Conservation (phyloP, 768 basidiomycete species). For the Podaxis pistillaris region DNA sequence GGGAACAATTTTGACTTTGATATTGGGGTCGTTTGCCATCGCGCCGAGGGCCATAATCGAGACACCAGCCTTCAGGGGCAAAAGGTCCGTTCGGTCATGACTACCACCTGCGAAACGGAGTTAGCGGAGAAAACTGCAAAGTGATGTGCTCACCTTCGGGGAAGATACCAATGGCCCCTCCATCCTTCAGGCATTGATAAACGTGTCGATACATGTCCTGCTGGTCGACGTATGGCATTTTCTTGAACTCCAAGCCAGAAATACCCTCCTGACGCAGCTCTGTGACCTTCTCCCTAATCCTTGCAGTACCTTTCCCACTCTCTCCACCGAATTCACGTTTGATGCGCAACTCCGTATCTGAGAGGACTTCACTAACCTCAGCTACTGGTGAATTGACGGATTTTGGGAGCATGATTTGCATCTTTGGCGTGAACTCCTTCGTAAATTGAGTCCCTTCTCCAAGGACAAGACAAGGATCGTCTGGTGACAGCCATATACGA, state of each 20-base stretch:
- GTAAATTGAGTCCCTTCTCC: conserved; percentile 82
- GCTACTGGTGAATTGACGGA: conserved; percentile 71
- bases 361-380: conserved; percentile 85
- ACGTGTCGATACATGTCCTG: conserved; percentile 93
- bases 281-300: conserved; percentile 63
- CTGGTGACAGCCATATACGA: conserved; percentile 61
- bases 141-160: conserved; percentile 73
- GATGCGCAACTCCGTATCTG: conserved; percentile 79
- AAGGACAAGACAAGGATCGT: conserved; percentile 78
- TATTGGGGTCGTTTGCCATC: conserved; percentile 85
- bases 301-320: conserved; percentile 67
- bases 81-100: conserved; percentile 94
- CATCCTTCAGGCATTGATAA: conserved; percentile 80
- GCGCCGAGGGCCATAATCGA: conserved; percentile 98
- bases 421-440: conserved; percentile 68
- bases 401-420: conserved; percentile 88
- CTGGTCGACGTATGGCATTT: conserved; percentile 88
- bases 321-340: conserved; percentile 89
- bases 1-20: conserved; percentile 91
- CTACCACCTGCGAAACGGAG: conserved; percentile 71
- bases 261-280: conserved; percentile 56
- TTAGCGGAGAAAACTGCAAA: not conserved
- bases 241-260: conserved; percentile 75
- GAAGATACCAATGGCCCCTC: conserved; percentile 94
- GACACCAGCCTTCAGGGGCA: conserved; percentile 97